Evolutionary conservation across 495 filamentous ascomycete species (phyloP).

Genomic region (Amorphotheca resinae): DNA sequence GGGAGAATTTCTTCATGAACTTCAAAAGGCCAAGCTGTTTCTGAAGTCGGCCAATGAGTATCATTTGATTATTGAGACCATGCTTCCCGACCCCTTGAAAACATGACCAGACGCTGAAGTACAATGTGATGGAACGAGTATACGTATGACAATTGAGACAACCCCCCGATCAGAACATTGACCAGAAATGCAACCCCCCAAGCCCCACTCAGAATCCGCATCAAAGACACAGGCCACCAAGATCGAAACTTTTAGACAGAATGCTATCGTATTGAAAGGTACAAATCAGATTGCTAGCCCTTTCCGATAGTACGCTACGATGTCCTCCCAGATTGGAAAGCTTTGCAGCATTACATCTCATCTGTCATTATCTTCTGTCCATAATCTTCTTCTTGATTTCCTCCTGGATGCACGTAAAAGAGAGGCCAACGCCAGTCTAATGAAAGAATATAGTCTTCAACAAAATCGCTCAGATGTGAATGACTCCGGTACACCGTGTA

Average conservation of each 20-base stretch:
- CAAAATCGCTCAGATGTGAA: slow-evolving; percentile 21
- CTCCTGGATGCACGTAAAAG: slow-evolving; percentile 11
- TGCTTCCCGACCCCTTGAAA: slow-evolving; percentile 9
- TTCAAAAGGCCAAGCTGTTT: not conserved
- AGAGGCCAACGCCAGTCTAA: slow-evolving; percentile 18
- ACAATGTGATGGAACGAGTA: slow-evolving; percentile 14
- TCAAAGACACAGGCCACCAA: slow-evolving; percentile 6
- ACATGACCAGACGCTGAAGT: slow-evolving; percentile 13
- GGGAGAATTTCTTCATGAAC: too few relatives aligned
- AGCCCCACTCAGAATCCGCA: not conserved
- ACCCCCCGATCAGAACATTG: slow-evolving; percentile 9
- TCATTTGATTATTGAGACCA: slow-evolving; percentile 17
- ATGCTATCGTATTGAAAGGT: slow-evolving; percentile 1
- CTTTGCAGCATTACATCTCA: slow-evolving; percentile 18
- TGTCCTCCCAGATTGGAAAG: slow-evolving; percentile 7
- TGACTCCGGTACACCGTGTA: slow-evolving; percentile 21
- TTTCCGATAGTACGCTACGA: not conserved
- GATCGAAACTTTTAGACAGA: slow-evolving; percentile 9
- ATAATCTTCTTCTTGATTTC: slow-evolving; percentile 5
- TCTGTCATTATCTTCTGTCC: slow-evolving; percentile 11
- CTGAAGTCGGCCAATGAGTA: slow-evolving; percentile 7
- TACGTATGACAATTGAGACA: not conserved
- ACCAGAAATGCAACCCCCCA: slow-evolving; percentile 8
- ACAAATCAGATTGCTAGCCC: slow-evolving; percentile 6
- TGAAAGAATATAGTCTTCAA: slow-evolving; percentile 20